Conservation (phyloP, 805 yeast species). For the Spathaspora girioi region DNA sequence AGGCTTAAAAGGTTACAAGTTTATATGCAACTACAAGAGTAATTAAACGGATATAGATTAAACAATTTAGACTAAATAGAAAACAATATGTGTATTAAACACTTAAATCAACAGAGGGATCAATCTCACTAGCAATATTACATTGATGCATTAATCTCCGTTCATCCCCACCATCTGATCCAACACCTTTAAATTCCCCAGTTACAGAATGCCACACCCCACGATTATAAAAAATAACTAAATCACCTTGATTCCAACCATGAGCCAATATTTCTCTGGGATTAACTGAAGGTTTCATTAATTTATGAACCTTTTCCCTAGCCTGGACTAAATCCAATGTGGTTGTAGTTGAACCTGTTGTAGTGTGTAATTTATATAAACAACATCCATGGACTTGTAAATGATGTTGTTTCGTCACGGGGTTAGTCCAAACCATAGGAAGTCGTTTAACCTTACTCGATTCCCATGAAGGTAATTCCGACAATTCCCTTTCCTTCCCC, state of each 20-base stretch:
- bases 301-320: constrained; percentile 61
- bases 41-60: no score
- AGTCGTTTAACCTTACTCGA: constrained; percentile 68
- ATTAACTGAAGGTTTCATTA: constrained; percentile 83
- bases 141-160: constrained; percentile 90
- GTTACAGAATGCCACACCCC: constrained; percentile 93
- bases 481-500: constrained; percentile 63
- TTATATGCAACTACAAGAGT: no score
- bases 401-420: constrained; percentile 77
- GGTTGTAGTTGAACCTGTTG: constrained; percentile 47
- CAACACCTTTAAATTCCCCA: constrained; percentile 64
- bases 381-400: constrained; percentile 89
- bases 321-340: constrained; percentile 66
- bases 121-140: constrained; percentile 78
- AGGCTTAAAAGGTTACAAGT: no score
- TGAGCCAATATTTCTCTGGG: constrained; percentile 77
- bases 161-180: constrained; percentile 53
- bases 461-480: constrained; percentile 81
- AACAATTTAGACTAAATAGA: no score
- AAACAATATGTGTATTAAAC: background rate
- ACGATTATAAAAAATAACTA: constrained; percentile 81
- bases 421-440: constrained; percentile 92
- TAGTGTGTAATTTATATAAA: constrained; percentile 57
- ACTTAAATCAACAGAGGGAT: constrained; percentile 42
- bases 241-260: constrained; percentile 79